Conservation (phyloP, 306 rosid genomes). For the Aeschynomene evenia region DNA sequence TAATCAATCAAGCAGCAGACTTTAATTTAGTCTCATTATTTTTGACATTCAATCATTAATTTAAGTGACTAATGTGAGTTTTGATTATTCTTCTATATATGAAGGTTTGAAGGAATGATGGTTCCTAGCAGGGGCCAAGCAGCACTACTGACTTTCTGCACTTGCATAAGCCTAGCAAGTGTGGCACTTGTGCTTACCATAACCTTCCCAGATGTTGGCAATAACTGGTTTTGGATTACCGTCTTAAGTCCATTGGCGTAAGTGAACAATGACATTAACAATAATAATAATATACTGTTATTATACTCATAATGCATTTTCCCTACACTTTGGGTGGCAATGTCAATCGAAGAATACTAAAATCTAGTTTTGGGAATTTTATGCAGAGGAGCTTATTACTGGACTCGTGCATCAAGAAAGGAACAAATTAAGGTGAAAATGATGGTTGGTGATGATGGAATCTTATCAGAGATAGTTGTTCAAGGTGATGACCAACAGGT, state of each 20-base stretch:
- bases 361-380: background rate
- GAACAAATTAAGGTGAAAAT: constrained; percentile 83
- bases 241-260: constrained; percentile 83
- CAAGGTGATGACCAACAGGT: constrained; percentile 93
- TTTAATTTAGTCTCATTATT: background rate
- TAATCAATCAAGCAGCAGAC: background rate
- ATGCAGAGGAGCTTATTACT: constrained; percentile 75
- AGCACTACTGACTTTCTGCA: constrained; percentile 80
- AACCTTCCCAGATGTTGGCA: constrained; percentile 78
- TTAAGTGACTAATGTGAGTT: constrained; percentile 13
- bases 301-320: too few relatives aligned
- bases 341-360: too few relatives aligned
- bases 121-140: constrained; percentile 87
- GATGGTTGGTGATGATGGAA: constrained; percentile 55
- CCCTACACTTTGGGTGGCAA: too few relatives aligned
- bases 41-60: background rate
- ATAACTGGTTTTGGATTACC: constrained; percentile 87
- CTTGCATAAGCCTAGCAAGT: constrained; percentile 86
- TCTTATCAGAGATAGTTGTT: constrained; percentile 57
- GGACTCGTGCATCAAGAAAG: constrained; percentile 77
- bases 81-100: constrained; percentile 6
- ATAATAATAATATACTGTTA: too few relatives aligned
- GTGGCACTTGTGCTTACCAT: constrained; percentile 93
- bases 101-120: constrained; percentile 93
- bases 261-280: constrained; percentile 42